Conservation (phyloP, 805 yeast genomes). For the Candida pini region DNA sequence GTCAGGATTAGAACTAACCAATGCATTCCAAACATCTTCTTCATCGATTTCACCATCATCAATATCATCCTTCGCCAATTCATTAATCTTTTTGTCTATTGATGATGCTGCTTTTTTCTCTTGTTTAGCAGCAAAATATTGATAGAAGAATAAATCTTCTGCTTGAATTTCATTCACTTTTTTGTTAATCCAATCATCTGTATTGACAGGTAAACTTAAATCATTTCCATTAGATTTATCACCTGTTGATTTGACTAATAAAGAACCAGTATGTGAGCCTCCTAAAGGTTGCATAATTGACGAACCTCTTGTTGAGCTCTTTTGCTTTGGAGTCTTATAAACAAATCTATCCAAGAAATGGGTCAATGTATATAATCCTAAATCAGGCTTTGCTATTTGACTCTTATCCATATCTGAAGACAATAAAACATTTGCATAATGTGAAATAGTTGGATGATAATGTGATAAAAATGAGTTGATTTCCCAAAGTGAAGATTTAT, state of each 20-base stretch:
- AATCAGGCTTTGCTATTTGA: constrained; percentile 67
- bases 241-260: constrained; percentile 60
- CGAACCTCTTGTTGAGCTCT: constrained; percentile 67
- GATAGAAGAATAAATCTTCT: constrained; percentile 83
- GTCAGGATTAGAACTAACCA: constrained; percentile 52
- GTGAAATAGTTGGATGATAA: constrained; percentile 86
- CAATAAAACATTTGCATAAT: constrained; percentile 66
- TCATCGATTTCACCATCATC: constrained; percentile 43
- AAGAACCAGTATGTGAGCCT: constrained; percentile 68
- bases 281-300: constrained; percentile 98
- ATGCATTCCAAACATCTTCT: constrained; percentile 54
- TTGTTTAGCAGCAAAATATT: constrained; percentile 68
- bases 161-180: constrained; percentile 66
- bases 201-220: constrained; percentile 76
- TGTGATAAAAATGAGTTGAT: constrained; percentile 65
- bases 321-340: constrained; percentile 84
- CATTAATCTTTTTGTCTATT: constrained; percentile 40
- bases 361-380: constrained; percentile 78
- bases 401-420: constrained; percentile 30
- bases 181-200: constrained; percentile 75
- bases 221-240: constrained; percentile 28
- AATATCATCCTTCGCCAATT: constrained; percentile 39
- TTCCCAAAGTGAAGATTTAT: constrained; percentile 83
- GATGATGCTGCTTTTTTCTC: constrained; percentile 31
- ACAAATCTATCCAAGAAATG: constrained; percentile 96